A percentile compares a stretch with the other conserved stretches of the same genome.
phyloP scores from a whole-genome alignment of 164 flowering plant genomes.

The Nymphaea colorata region DNA sequence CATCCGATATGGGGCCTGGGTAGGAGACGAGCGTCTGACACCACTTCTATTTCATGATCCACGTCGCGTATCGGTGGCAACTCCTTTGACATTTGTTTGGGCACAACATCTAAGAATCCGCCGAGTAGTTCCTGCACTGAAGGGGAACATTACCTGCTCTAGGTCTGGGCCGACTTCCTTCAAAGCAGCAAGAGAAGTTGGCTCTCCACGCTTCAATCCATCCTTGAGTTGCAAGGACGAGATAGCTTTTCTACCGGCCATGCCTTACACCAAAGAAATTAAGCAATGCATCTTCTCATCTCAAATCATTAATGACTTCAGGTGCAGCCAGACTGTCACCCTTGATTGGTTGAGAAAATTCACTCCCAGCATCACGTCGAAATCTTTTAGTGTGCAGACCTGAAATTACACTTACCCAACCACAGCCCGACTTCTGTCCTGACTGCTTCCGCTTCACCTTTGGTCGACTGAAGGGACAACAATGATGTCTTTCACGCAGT shows the following conservation, averaged over 20 bases:
- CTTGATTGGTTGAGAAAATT: neutral
- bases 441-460: neutral
- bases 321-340: neutral
- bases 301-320: neutral
- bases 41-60: slow-evolving; percentile 10
- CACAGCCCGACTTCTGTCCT: too few relatives aligned
- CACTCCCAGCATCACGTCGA: neutral
- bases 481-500: slow-evolving; percentile 2
- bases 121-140: neutral
- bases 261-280: neutral
- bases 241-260: too few relatives aligned
- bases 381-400: neutral
- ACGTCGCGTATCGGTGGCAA: neutral
- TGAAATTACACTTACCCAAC: neutral
- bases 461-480: neutral
- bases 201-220: too few relatives aligned
- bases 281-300: neutral
- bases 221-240: too few relatives aligned
- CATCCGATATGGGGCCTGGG: slow-evolving; percentile 4
- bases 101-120: slow-evolving; percentile 7
- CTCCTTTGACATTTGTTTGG: slow-evolving; percentile 4
- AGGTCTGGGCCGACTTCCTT: too few relatives aligned
- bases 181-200: too few relatives aligned
- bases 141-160: neutral
- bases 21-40: neutral